Base-by-base conservation (phyloP, 2,329 filamentous ascomycete species). In the Hypoxylon rubiginosum region DNA sequence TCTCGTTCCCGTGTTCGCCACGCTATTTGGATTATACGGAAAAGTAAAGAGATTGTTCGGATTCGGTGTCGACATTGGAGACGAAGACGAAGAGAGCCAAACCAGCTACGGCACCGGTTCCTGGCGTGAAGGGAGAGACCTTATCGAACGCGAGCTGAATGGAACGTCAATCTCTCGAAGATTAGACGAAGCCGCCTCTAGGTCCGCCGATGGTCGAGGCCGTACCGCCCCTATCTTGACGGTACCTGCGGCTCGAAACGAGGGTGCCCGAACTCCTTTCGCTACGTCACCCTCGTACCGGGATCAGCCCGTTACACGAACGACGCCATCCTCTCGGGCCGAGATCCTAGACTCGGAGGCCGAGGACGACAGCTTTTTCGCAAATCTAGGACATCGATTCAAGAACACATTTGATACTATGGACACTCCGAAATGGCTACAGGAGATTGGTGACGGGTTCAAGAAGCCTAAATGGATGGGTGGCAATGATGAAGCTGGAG, bases 391-490 rank as follows among this genome's bases (percentile, higher is more conserved):
- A 0, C 92, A 97, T 75, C 86, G 95, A 36, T 90, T 99, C 72
- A 92, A 90, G 79, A 99, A 99, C 75, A 98, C 96, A 0, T 88
- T 98, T 56, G 95, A 98, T 66, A 91, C 89, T 0, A 86, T 93
- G 1, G 91, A 94, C 56, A 86, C 90, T 30, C 95, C 96, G 0
- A 90, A 90, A 69, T 98, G 94, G 94, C 82, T 97, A 68, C 86
- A 89, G 72, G 91, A 92, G 26, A 83, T 93, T 28, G 86, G 88
- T 1, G 84, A 87, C 62, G 86, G 86, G 8, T 87, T 94, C 78
- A 92, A 90, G 78, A 88, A 90, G 75, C 93, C 93, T 4, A 91
- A 89, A 73, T 97, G 93, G 93, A 92, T 96, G 88, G 87, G 88
- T 17, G 87, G 86, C 24, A 85, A 87, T 56, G 84, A 84, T 10